phyloP scores from a whole-genome alignment of 345 rosid species.

The Sisymbrium irio region DNA sequence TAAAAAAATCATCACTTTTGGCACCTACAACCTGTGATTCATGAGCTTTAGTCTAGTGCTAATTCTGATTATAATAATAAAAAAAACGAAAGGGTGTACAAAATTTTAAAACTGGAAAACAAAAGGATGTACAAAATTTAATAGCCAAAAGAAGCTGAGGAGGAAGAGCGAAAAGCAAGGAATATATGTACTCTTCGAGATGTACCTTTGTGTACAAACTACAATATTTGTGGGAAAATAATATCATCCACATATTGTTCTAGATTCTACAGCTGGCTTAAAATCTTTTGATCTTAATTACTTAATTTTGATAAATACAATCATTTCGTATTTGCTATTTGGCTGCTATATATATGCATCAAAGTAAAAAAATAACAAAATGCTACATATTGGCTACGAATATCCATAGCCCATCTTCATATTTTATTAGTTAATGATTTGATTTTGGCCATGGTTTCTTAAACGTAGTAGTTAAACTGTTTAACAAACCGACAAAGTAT shows the following conservation, averaged over 20 bases:
- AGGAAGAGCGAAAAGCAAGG: slow-evolving; percentile 7
- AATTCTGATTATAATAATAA: too few species aligned
- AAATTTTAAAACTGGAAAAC: background rate
- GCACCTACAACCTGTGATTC: too few species aligned
- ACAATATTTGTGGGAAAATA: slow-evolving; percentile 11
- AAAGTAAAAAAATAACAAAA: background rate
- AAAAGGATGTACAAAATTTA: background rate
- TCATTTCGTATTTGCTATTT: background rate
- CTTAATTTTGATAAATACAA: background rate
- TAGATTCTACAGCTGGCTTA: slow-evolving; percentile 33
- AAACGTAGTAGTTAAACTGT: background rate
- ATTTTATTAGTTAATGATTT: background rate
- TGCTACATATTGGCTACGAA: background rate
- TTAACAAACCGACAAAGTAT: background rate
- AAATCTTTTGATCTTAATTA: background rate
- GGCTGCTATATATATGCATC: background rate
- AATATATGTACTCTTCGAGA: slow-evolving; percentile 27
- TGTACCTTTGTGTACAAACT: slow-evolving; percentile 38
- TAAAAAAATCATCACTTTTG: too few species aligned
- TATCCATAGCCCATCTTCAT: background rate
- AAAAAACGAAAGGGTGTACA: background rate
- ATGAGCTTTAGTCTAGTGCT: too few species aligned
- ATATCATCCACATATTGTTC: slow-evolving; percentile 22
- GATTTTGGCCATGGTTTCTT: background rate
- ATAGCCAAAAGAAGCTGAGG: slow-evolving; percentile 12